These are phyloP conservation scores for Peniophora sp. DNA, from an alignment of 1,284 basidiomycete genomes.

Conservation along the genomic window DNA sequence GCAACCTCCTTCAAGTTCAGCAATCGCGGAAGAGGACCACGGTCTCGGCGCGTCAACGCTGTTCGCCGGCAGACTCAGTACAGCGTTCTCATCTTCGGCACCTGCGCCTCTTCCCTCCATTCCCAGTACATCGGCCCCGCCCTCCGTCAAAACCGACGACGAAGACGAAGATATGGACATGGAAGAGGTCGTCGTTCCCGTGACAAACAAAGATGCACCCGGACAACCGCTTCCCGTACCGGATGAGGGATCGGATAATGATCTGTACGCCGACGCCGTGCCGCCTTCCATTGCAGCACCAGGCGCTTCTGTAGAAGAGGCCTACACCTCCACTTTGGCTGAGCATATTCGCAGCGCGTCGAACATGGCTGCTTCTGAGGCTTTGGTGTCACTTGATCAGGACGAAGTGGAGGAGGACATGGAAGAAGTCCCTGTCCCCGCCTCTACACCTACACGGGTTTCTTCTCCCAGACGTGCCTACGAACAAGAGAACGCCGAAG, in stretches of 20 bases:
- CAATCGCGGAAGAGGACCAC: too few species aligned
- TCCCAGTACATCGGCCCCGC: background rate
- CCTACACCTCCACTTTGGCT: too few species aligned
- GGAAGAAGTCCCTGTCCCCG: constrained; percentile 23
- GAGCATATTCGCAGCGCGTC: too few species aligned
- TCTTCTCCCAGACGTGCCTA: background rate
- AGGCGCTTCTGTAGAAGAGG: too few species aligned
- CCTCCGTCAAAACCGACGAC: background rate
- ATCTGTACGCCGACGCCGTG: background rate
- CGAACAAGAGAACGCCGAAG: background rate
- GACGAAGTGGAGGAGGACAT: constrained; percentile 22
- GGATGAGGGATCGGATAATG: background rate
- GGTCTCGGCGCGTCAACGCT: background rate
- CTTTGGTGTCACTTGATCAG: background rate
- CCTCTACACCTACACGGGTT: background rate
- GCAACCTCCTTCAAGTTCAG: too few species aligned
- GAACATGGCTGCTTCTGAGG: too few species aligned
- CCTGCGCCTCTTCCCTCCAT: background rate
- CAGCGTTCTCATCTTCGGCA: background rate
- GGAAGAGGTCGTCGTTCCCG: constrained; percentile 29
- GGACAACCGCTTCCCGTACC: background rate
- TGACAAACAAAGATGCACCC: background rate
- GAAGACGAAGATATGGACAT: constrained; percentile 33
- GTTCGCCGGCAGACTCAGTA: background rate
- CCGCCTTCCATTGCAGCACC: background rate